Evolutionary conservation across 768 basidiomycete genomes (phyloP).

Genomic region (Lyophyllum shimeji): DNA sequence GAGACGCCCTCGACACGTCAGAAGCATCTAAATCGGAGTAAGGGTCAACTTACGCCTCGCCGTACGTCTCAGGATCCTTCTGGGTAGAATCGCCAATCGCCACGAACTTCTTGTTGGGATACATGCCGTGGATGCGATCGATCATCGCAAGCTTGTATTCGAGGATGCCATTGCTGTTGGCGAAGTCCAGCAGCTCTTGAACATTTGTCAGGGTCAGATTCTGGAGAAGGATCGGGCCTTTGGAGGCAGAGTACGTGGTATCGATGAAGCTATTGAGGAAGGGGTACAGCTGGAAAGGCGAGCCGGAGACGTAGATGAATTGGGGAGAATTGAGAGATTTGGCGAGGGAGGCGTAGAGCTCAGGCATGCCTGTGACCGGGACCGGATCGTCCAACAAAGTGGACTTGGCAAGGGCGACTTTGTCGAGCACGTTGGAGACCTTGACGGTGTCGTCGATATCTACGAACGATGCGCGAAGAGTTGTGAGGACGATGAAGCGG

Average conservation of each 20-base stretch:
- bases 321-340: conserved; percentile 34
- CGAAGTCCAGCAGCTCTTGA: conserved; percentile 26
- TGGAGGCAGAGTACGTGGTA: conserved; percentile 30
- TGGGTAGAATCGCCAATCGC: conserved; percentile 45
- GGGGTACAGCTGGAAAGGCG: conserved; percentile 45
- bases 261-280: conserved; percentile 41
- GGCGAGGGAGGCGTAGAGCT: conserved; percentile 38
- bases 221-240: conserved; percentile 38
- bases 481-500: neutral
- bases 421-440: conserved; percentile 38
- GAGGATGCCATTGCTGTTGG: conserved; percentile 23
- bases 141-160: conserved; percentile 38
- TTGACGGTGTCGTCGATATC: conserved; percentile 26
- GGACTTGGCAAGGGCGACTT: conserved; percentile 29
- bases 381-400: conserved; percentile 40
- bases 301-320: conserved; percentile 44
- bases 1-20: neutral
- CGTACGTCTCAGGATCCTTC: conserved; percentile 46
- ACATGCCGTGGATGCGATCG: conserved; percentile 37
- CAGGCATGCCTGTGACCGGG: conserved; percentile 46
- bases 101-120: conserved; percentile 42
- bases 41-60: conserved; percentile 32
- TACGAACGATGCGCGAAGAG: neutral
- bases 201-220: conserved; percentile 37
- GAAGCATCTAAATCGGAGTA: neutral